A percentile compares a stretch with the other conserved stretches of the same genome.
Conservation (phyloP, 805 yeast species). For the Saccharomycopsis javanensis region DNA sequence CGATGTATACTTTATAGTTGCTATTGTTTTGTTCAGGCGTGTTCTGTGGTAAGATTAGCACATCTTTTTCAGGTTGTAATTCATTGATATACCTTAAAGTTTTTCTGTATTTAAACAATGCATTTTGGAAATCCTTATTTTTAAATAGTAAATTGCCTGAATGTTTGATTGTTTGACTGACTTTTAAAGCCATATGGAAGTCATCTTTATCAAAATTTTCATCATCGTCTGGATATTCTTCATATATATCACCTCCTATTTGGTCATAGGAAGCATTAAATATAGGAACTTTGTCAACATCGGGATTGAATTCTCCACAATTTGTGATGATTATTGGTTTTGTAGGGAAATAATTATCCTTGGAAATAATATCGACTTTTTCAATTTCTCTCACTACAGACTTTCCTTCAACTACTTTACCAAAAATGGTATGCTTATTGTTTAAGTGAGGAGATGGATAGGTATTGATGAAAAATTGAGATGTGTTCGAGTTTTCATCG, state of each 20-base stretch:
- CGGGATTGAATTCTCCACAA: slow-evolving; percentile 55
- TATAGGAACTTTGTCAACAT: slow-evolving; percentile 42
- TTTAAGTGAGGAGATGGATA: slow-evolving; percentile 62
- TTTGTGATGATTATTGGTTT: slow-evolving; percentile 38
- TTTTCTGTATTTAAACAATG: slow-evolving; percentile 55
- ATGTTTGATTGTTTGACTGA: slow-evolving; percentile 48
- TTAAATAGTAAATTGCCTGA: slow-evolving; percentile 58
- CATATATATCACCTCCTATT: slow-evolving; percentile 62
- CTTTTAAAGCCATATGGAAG: slow-evolving; percentile 40
- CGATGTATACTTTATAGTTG: slow-evolving; percentile 41
- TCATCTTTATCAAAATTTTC: slow-evolving; percentile 47
- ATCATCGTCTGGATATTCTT: slow-evolving; percentile 75
- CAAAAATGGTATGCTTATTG: slow-evolving; percentile 73
- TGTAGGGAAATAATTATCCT: slow-evolving; percentile 35
- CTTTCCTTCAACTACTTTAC: slow-evolving; percentile 57
- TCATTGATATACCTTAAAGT: slow-evolving; percentile 63
- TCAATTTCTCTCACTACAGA: slow-evolving; percentile 62
- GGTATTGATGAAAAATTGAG: slow-evolving; percentile 67
- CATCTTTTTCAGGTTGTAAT: slow-evolving; percentile 57
- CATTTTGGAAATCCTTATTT: slow-evolving; percentile 38
- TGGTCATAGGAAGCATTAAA: slow-evolving; percentile 49
- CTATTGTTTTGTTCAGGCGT: slow-evolving; percentile 6
- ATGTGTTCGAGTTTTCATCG: slow-evolving; percentile 43
- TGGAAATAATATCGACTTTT: slow-evolving; percentile 30
- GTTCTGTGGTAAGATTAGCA: slow-evolving; percentile 18